These are phyloP conservation scores for Scedosporium minutisporum DNA, from an alignment of 2,329 filamentous ascomycete species.

Conservation along the genomic window DNA sequence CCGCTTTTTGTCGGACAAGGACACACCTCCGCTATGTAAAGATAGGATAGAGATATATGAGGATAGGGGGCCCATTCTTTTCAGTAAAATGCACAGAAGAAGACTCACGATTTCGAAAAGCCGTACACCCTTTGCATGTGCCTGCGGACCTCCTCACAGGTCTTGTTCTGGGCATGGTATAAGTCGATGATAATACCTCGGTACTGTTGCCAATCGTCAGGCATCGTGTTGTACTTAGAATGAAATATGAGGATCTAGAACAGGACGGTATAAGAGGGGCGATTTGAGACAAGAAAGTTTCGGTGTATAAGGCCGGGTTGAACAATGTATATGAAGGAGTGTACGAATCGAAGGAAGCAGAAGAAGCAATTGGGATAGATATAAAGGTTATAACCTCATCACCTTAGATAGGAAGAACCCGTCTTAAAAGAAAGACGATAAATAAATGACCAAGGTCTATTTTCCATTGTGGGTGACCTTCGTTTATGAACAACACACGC, in stretches of 20 bases:
- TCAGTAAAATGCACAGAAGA: background rate
- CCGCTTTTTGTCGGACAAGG: too few relatives aligned
- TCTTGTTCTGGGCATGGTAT: constrained; percentile 29
- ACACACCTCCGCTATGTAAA: too few relatives aligned
- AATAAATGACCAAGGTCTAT: too few relatives aligned
- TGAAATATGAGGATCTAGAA: background rate
- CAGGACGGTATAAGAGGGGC: too few relatives aligned
- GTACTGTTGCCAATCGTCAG: constrained; percentile 32
- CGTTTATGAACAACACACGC: too few relatives aligned
- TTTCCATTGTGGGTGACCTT: too few relatives aligned
- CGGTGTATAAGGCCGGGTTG: background rate
- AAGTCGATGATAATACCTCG: constrained; percentile 24
- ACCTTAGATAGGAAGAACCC: too few relatives aligned
- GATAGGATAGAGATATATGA: background rate
- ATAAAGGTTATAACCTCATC: background rate
- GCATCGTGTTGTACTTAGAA: constrained; percentile 24
- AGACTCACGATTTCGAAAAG: constrained; percentile 32
- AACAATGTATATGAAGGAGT: background rate
- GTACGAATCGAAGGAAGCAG: background rate
- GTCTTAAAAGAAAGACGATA: too few relatives aligned
- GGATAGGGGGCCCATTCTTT: background rate
- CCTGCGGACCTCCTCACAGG: constrained; percentile 28
- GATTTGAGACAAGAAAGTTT: background rate
- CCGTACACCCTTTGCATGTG: constrained; percentile 28
- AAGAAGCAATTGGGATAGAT: background rate